Evolutionary conservation across 164 flowering plant genomes (phyloP), one percentile per base, ranked within the genome.

Genomic region (Litsea cubeba): DNA sequence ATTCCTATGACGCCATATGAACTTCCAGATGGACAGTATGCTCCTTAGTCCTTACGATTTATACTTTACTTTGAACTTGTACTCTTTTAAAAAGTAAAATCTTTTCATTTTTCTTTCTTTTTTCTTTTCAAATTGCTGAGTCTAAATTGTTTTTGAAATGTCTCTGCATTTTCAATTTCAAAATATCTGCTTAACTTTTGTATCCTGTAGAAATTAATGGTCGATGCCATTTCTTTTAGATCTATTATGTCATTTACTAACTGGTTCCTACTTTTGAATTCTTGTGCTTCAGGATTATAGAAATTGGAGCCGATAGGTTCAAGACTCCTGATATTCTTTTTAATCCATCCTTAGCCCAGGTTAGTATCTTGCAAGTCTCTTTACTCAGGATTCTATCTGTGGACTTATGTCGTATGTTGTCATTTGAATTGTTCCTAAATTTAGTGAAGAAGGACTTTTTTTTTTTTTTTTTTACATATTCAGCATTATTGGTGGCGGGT

Each of bases 1-100:
- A 92, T 95, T 77, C 99, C 99, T 26, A 95, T 83, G 90, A 92
- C 98, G 7, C 78, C 99, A 23, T 95, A 95, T 82, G 99, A 95
- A 85, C 97, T 95, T 79, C 99, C 99, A 75, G 99, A 95, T 88
- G 99, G 99, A 83, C 99, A 95, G 99, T 95, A 83, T 86, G 99
- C 85, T 73, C 40, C 69, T 69, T 72, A 14, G 14, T 73, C 40
- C 69, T 69, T 72, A 14, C 14, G 32, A 70, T 4, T 6, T 73
- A 50, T 69, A 14, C 54, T 14, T 64, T 25, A 32, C 2, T 54
- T 65, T 40, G 46, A 35, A 35, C 46, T 35, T 35, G 10, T 7
- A 6, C 10, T 35, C 10, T 5, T 35, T 35, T 1, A 35, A 35
- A 7, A 35, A 6, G 46, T 35, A 7, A 35, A 35, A 35, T 35